Percentiles rank a stretch among this genome's conserved stretches.
Conservation (phyloP, 2,329 filamentous ascomycete species). For the Lachnellula arida region DNA sequence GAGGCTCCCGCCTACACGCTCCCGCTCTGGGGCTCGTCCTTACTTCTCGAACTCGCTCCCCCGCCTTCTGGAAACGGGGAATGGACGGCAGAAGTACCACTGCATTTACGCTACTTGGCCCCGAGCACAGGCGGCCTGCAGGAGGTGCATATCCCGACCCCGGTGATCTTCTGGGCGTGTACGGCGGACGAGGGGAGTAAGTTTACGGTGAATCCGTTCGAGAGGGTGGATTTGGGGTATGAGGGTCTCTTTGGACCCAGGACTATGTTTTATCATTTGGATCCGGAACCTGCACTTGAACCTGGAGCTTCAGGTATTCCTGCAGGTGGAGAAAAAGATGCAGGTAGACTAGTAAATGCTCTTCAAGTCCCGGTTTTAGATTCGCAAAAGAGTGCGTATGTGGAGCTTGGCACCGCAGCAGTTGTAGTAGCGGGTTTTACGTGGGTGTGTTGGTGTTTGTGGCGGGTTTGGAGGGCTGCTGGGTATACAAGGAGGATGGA, state of each 20-base stretch:
- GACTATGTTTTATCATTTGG: conserved; percentile 79
- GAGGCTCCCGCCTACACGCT: conserved; percentile 85
- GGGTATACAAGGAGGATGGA: conserved; percentile 24
- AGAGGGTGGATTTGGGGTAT: conserved; percentile 78
- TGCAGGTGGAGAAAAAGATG: not conserved
- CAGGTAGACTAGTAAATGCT: conserved; percentile 43
- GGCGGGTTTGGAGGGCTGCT: conserved; percentile 21
- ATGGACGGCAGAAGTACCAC: conserved; percentile 68
- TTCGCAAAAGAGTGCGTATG: conserved; percentile 43
- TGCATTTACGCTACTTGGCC: conserved; percentile 79
- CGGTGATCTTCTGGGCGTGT: conserved; percentile 88
- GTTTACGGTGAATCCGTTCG: conserved; percentile 77
- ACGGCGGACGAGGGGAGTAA: conserved; percentile 59
- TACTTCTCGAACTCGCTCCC: conserved; percentile 70
- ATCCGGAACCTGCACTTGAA: conserved; percentile 36
- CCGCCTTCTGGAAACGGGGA: conserved; percentile 27
- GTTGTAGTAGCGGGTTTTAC: conserved; percentile 59
- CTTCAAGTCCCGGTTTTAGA: conserved; percentile 64
- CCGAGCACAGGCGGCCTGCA: conserved; percentile 53
- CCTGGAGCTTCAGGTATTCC: not conserved
- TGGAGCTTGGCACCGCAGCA: conserved; percentile 51
- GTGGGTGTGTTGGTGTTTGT: conserved; percentile 57
- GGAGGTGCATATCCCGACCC: conserved; percentile 65
- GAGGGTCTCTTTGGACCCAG: conserved; percentile 71
- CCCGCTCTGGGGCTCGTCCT: conserved; percentile 69